Evolutionary conservation across 202 grass and related monocot species (phyloP), one percentile per base, ranked within the genome.

Genomic region (Dendrocalamus latiflorus): DNA sequence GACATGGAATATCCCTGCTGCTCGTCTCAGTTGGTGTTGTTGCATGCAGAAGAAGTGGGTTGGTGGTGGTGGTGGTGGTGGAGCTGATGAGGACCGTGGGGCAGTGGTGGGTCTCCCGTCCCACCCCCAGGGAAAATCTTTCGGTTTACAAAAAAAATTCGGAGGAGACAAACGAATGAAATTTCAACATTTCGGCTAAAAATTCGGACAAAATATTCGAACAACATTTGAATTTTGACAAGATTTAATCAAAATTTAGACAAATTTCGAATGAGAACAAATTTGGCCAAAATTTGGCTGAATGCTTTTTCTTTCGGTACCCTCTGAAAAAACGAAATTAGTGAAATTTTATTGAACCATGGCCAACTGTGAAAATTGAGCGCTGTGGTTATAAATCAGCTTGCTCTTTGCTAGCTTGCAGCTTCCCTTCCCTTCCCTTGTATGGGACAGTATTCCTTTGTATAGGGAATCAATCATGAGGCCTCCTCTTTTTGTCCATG

Each of bases 1-100:
- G 83, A 85, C 56, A 77, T 72, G 82, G 87, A 86, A 89, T 89
- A 89, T 89, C 77, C 87, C 82, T 74, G 21, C 16, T 47, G 75
- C 72, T 60, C 51, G 3, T 65, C 71, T 20, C 51, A 34, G 45
- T 72, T 81, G 70, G 85, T 4, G 33, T 4, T 69, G 71, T 43
- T 48, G 42, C 30, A 44, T 64, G 75, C 49, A 78, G 58, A 18
- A 71, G 45, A 14, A 28, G 21, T 66, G 16, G 54, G 9, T 39
- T 37, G 7, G 79, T 70, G 0, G 77, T 62, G n/a, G 59, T 81
- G 70, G 62, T 75, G 62, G 41, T 68, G 50, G 61, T 80, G 76
- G 74, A 87, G 72, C 54, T 73, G 71, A 75, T 42, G 74, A 49
- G 22, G 33, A 33, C 33, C 33, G 67, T 65, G 67, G 67, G 75